phyloP scores from a whole-genome alignment of 1,139 yeast species.

The Blastobotrys proliferans region DNA sequence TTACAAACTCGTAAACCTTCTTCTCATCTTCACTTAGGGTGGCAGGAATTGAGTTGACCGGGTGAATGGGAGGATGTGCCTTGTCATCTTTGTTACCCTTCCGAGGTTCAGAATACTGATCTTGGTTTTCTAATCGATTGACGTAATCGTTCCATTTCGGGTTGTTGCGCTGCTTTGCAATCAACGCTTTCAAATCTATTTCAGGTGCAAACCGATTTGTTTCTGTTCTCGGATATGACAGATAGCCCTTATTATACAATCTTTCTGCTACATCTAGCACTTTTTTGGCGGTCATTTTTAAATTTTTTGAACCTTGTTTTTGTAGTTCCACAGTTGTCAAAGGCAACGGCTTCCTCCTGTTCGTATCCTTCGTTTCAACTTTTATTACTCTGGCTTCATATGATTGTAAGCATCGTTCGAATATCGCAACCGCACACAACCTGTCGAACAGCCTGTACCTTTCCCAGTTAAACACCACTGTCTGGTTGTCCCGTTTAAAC shows the following conservation, averaged over 20 bases:
- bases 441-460: slow-evolving; percentile 71
- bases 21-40: slow-evolving; percentile 49
- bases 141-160: slow-evolving; percentile 50
- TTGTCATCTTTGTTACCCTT: slow-evolving; percentile 82
- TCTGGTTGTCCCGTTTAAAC: slow-evolving; percentile 36
- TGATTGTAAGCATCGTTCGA: slow-evolving; percentile 56
- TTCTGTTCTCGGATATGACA: slow-evolving; percentile 97
- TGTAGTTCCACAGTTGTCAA: slow-evolving; percentile 94
- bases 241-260: slow-evolving; percentile 76
- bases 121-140: slow-evolving; percentile 15
- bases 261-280: slow-evolving; percentile 78
- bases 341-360: slow-evolving; percentile 81
- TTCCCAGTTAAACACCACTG: slow-evolving; percentile 58
- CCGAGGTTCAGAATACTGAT: slow-evolving; percentile 56
- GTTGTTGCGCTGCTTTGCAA: slow-evolving; percentile 54
- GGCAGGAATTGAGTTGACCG: slow-evolving; percentile 45
- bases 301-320: slow-evolving; percentile 70
- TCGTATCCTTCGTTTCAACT: slow-evolving; percentile 59
- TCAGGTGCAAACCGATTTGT: slow-evolving; percentile 78
- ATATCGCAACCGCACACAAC: slow-evolving; percentile 55
- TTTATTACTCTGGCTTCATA: slow-evolving; percentile 47
- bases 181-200: slow-evolving; percentile 62
- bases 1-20: slow-evolving; percentile 82
- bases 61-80: slow-evolving; percentile 99
- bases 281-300: slow-evolving; percentile 76